Evolutionary conservation across 176 grass and related monocot genomes (phyloP), one percentile per base, ranked within the genome.

Genomic region (Triticum turgidum): DNA sequence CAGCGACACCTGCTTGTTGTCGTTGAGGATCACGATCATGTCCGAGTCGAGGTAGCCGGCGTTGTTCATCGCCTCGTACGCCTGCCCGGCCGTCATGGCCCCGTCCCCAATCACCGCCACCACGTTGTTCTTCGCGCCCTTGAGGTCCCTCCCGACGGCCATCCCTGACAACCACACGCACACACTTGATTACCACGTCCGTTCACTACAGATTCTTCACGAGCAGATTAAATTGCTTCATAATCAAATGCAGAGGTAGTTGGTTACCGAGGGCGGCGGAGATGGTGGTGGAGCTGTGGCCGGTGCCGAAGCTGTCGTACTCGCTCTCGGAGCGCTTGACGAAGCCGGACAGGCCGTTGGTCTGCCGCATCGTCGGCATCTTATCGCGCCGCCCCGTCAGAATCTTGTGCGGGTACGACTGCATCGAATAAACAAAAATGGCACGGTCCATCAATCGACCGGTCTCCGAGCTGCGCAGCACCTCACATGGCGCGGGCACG

Each of bases 351-450:
- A 98, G 75, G 7, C 97, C 97, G 76, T 98, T 86, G 11, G 94
- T 98, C 87, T 96, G 97, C 58, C 97, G 86, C 82, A 98, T 84
- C 67, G 97, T 98, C 34, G 97, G 97, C 97, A 98, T 98, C 91
- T 83, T 94, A 85, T 93, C 88, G 35, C 97, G 89, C 78, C 97
- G 90, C 59, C 97, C 97, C 33, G 94, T 99, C 79, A 99, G 91
- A 67, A 99, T 99, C 89, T 99, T 99, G 94, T 99, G 94, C 29
- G 97, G 97, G 66, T 99, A 99, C 45, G 97, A 91, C 97, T 99
- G 92, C 82, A 80, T 32, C 17, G 4, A 79, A 74, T 80, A 74
- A 73, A 83, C 51, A 73, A 80, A 75, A 11, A 30, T 2, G 29
- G 15, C 62, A 30, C 17, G 42, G 9, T 42, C 15, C 11, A 41